These are phyloP conservation scores for Bauhinia variegata DNA, from an alignment of 306 rosid species.

Conservation along the genomic window DNA sequence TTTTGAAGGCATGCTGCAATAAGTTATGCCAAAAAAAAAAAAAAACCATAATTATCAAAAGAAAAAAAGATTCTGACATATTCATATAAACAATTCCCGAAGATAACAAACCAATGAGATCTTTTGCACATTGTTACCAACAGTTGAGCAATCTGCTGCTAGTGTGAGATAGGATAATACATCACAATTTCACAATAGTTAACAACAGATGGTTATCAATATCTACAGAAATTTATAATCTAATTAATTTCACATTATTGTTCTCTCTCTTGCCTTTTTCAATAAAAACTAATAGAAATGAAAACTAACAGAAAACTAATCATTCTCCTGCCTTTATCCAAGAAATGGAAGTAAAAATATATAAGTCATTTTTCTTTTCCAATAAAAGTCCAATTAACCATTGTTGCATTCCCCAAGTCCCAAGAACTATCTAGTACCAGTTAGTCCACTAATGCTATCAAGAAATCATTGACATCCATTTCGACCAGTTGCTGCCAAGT, in stretches of 20 bases:
- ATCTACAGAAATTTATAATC: too few species aligned
- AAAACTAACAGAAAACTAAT: too few species aligned
- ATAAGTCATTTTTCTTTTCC: constrained; percentile 5
- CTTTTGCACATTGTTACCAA: too few species aligned
- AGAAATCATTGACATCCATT: constrained; percentile 1
- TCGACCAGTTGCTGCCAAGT: not conserved
- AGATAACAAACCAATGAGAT: constrained; percentile 66
- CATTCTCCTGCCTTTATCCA: too few species aligned
- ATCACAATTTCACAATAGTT: too few species aligned
- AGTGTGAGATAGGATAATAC: too few species aligned
- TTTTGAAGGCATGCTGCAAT: constrained; percentile 96
- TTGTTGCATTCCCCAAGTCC: not conserved
- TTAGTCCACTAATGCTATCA: constrained; percentile 9
- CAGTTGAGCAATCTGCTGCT: too few species aligned
- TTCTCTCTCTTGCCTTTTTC: too few species aligned
- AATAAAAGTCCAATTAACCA: not conserved
- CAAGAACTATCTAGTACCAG: constrained; percentile 4
- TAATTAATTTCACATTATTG: too few species aligned
- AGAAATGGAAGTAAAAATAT: too few species aligned
- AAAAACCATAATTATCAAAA: constrained; percentile 24
- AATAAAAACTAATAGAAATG: too few species aligned
- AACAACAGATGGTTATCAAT: too few species aligned
- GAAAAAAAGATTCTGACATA: constrained; percentile 15
- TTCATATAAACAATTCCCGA: constrained; percentile 30
- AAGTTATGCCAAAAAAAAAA: constrained; percentile 36